Evolutionary conservation across 208 protist species (phyloP), one percentile per base, ranked within the genome.

Genomic region (Tritrichomonas foetus): DNA sequence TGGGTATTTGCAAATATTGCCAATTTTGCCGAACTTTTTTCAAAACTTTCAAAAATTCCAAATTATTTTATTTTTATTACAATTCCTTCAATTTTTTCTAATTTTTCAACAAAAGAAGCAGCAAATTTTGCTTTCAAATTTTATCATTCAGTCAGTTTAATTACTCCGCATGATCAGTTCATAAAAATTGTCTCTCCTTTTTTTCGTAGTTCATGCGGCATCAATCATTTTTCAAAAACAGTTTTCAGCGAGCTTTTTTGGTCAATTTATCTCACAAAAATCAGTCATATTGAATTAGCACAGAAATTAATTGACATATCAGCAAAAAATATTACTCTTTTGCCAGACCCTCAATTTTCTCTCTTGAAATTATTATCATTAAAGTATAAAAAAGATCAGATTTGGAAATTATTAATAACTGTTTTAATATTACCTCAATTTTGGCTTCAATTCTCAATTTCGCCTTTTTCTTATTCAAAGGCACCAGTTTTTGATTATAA

Each of bases 21-120:
- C 5, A 16, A 61, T 22, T 61, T 61, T 22, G 53, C 53, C 5
- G 16, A 61, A 22, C 53, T 5, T 61, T 22, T 61, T 61, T 5
- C 16, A 61, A 61, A 61, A 61, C 53, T 61, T 61, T 16, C 53
- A 61, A 22, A 61, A 22, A 61, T 61, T 61, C 53, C 53, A 5
- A 61, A 61, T 22, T 61, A 22, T 61, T 22, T 61, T 5, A 61
- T 61, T 22, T 61, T 39, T 53, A 53, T 89, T 57, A 89, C 47
- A 57, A 49, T 89, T 33, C 78, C 78, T 14, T 41, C 78, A 41
- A 49, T 89, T 53, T 89, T 89, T 50, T 89, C 78, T n/a, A 57
- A 53, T 57, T 89, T 57, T 50, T 53, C 41, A 20, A 57, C 78
- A 89, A 57, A 89, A 89, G 78, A 89, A 30, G 9, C 78, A 20